A percentile compares a stretch with the other conserved stretches of the same genome.
Evolutionary conservation across 495 filamentous ascomycete species (phyloP).

Genomic region (Tuber magnatum): DNA sequence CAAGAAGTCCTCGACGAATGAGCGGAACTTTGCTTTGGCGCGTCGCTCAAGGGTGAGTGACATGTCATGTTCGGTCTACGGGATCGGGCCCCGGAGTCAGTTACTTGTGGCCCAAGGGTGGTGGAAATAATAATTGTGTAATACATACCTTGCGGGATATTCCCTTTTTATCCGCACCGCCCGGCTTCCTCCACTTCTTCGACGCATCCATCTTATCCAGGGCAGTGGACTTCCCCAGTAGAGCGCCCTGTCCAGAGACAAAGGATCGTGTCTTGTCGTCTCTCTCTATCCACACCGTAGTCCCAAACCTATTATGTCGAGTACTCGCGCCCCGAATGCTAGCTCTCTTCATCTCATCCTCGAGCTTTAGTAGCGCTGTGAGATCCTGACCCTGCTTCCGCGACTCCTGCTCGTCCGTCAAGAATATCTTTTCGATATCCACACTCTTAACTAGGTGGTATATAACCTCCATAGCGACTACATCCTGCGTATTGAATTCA

Average conservation of each 20-base stretch:
- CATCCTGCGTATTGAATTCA: conserved; percentile 83
- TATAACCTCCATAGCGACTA: conserved; percentile 75
- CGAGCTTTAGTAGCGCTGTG: conserved; percentile 62
- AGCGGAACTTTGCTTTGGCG: conserved; percentile 64
- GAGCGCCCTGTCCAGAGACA: conserved; percentile 76
- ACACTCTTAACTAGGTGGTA: conserved; percentile 90
- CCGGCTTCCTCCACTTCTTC: conserved; percentile 84
- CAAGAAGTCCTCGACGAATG: conserved; percentile 87
- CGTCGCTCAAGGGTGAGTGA: conserved; percentile 57
- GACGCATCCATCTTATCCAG: conserved; percentile 83
- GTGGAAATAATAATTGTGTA: background rate
- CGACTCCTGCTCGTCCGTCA: conserved; percentile 63
- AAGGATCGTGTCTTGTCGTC: conserved; percentile 74
- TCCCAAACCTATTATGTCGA: conserved; percentile 88
- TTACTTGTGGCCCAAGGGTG: background rate
- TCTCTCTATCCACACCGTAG: conserved; percentile 93
- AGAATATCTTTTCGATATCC: conserved; percentile 76
- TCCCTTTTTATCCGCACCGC: conserved; percentile 55
- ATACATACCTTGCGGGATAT: conserved; percentile 53
- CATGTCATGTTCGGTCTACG: conserved; percentile 60
- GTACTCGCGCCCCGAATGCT: conserved; percentile 76
- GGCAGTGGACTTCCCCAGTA: conserved; percentile 44
- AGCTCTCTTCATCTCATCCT: conserved; percentile 68
- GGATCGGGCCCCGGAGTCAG: background rate
- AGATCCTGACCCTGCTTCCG: conserved; percentile 67